These are phyloP conservation scores for Apodospora peruviana DNA, from an alignment of 495 filamentous ascomycete genomes.

Conservation along the genomic window DNA sequence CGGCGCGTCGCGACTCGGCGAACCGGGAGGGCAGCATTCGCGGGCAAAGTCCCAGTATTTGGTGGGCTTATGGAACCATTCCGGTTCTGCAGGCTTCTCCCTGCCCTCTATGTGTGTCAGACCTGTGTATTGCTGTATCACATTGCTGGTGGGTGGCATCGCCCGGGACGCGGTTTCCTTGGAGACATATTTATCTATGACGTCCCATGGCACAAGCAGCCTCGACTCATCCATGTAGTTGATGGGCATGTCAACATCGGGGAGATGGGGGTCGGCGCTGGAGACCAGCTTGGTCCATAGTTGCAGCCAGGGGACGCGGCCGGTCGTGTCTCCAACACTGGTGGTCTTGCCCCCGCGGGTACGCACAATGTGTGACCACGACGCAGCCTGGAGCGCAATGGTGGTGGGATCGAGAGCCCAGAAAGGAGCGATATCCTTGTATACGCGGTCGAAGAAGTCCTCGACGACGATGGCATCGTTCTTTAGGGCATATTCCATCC, in stretches of 20 bases:
- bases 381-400: conserved; percentile 40
- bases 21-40: conserved; percentile 50
- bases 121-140: conserved; percentile 19
- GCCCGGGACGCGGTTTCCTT: conserved; percentile 41
- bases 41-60: conserved; percentile 35
- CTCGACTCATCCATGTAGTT: conserved; percentile 62
- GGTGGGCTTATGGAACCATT: conserved; percentile 15
- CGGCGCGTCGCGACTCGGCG: conserved; percentile 44
- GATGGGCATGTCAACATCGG: conserved; percentile 62
- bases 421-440: conserved; percentile 58
- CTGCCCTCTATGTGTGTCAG: conserved; percentile 24
- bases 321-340: conserved; percentile 28
- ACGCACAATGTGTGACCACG: conserved; percentile 42
- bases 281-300: conserved; percentile 47
- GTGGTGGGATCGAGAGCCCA: conserved; percentile 52
- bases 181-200: conserved; percentile 45
- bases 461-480: conserved; percentile 55
- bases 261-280: conserved; percentile 48
- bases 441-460: conserved; percentile 63
- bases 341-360: conserved; percentile 49
- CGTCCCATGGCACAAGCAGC: conserved; percentile 55
- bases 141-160: conserved; percentile 24
- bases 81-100: conserved; percentile 20
- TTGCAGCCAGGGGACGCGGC: conserved; percentile 43
- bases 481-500: conserved; percentile 55